Evolutionary conservation across 2,329 filamentous ascomycete genomes (phyloP), one percentile per base, ranked within the genome.

Genomic region (Didymella pomorum): DNA sequence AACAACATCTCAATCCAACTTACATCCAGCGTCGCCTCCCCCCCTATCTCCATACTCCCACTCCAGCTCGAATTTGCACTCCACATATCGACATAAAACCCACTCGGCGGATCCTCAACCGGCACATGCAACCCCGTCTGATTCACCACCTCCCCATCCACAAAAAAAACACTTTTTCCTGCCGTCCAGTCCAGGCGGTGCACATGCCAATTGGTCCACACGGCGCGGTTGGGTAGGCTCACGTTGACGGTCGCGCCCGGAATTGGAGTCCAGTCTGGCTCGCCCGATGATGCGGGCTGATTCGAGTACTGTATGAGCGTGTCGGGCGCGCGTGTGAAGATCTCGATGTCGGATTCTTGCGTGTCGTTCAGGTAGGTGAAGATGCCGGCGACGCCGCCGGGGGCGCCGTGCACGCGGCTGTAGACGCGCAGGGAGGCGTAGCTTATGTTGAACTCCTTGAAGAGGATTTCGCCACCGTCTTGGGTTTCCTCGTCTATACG

Each of bases 321-420:
- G 14, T 14, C 14, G 16, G 42, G 25, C 6, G 12, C 21, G 16
- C 59, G 56, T 0, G 62, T 64, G 9, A 60, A 53, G 4, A 64
- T 57, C 50, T 62, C 62, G 28, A 64, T 60, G 11, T 64, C 62
- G 0, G 62, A 64, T 48, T 64, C 62, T 5, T 11, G 7, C 0
- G 56, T 64, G 43, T 64, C 59, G 18, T 64, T 56, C 4, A 56
- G 43, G 47, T 64, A 64, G 3, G 59, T 64, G 39, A 62, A 62
- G 45, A 62, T 58, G 4, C 59, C 59, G 16, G 62, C 62, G 2
- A 64, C 28, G 12, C 56, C 59, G 18, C 62, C 62, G 9, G 47
- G 44, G 14, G 45, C 56, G n/a, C 62, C 59, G 20, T 52, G 58
- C 2, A 63, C 46, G 20, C 63, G 58, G 2, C 52, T 52, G 11